Conservation (phyloP, 139 green algal species). For the Tetraselmis chui region DNA sequence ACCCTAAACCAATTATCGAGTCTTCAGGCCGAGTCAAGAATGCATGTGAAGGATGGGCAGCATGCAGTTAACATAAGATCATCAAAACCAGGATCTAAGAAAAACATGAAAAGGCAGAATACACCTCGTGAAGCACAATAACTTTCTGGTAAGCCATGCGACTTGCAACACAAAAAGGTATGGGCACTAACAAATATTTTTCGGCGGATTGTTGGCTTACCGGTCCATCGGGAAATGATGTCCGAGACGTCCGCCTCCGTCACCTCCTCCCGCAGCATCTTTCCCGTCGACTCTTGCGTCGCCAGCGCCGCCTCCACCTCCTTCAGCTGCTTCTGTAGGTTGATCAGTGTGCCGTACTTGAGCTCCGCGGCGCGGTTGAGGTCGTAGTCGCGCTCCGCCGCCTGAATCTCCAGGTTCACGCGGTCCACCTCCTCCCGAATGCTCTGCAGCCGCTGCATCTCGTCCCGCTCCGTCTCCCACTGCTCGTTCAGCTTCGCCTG, state of each 20-base stretch:
- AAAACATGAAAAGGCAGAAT: too few species aligned
- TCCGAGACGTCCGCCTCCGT: conserved; percentile 90
- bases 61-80: too few species aligned
- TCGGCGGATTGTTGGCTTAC: too few species aligned
- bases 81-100: too few species aligned
- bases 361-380: conserved; percentile 91
- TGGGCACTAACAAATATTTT: too few species aligned
- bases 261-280: conserved; percentile 93
- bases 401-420: conserved; percentile 69
- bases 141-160: too few species aligned
- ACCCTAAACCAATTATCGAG: too few species aligned
- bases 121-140: too few species aligned
- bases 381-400: conserved; percentile 92
- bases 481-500: conserved; percentile 64
- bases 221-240: conserved; percentile 89
- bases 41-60: too few species aligned
- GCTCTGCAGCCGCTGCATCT: conserved; percentile 68
- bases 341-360: conserved; percentile 94
- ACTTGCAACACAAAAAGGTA: too few species aligned
- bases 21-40: too few species aligned
- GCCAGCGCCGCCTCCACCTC: conserved; percentile 55
- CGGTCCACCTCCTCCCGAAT: conserved; percentile 93
- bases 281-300: not conserved
- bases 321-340: conserved; percentile 80
- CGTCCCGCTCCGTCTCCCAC: conserved; percentile 70